These are phyloP conservation scores for Tricholoma matsutake DNA, from an alignment of 768 basidiomycete species.

Conservation along the genomic window DNA sequence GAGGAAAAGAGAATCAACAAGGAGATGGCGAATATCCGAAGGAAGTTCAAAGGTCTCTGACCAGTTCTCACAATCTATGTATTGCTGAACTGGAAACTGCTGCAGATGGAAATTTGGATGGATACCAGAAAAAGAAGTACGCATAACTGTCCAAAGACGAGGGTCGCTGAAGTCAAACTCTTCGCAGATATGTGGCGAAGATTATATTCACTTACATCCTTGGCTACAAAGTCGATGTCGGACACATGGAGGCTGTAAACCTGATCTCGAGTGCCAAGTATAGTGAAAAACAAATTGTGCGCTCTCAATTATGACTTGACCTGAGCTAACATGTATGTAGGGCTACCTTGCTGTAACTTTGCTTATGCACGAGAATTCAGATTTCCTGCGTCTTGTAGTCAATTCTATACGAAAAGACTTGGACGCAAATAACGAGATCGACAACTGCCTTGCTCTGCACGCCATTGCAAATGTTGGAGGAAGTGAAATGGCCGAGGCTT, in stretches of 20 bases:
- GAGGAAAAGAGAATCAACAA: conserved; percentile 99
- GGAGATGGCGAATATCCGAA: conserved; percentile 99
- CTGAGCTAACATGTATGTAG: conserved; percentile 38
- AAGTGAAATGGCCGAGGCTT: conserved; percentile 96
- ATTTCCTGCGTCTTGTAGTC: conserved; percentile 92
- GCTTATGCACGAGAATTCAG: conserved; percentile 98
- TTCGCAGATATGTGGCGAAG: conserved; percentile 88
- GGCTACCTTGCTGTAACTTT: conserved; percentile 97
- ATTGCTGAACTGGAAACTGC: conserved; percentile 8
- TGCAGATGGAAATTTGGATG: conserved; percentile 79
- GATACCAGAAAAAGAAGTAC: conserved; percentile 92
- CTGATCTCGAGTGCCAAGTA: conserved; percentile 94
- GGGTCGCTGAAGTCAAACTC: not conserved
- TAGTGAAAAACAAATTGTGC: conserved; percentile 97
- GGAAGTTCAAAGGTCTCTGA: conserved; percentile 89
- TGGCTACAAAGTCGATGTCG: conserved; percentile 98
- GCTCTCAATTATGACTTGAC: conserved; percentile 24
- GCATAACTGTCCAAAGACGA: conserved; percentile 12
- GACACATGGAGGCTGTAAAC: conserved; percentile 99
- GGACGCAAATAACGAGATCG: conserved; percentile 90
- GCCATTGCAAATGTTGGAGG: conserved; percentile 98
- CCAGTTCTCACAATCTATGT: not conserved
- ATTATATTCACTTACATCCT: conserved; percentile 99
- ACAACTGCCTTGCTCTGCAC: conserved; percentile 94
- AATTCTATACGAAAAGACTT: conserved; percentile 98